These are phyloP conservation scores for Chaetomiaceae sp. DNA, from an alignment of 2,329 filamentous ascomycete genomes.

Conservation along the genomic window DNA sequence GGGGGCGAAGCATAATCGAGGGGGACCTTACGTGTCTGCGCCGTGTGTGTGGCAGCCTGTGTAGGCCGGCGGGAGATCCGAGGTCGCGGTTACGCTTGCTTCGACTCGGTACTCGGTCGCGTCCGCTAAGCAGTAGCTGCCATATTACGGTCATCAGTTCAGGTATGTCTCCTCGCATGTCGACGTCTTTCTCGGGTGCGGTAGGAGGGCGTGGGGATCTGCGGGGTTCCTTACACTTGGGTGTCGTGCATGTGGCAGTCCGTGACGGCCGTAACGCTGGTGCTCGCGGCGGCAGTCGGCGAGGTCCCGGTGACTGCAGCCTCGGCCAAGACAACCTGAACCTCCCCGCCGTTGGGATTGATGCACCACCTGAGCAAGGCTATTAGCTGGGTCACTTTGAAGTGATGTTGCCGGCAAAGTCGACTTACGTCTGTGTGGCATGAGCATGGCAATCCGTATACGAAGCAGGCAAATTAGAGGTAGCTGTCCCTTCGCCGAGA, in stretches of 20 bases:
- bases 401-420: neutral
- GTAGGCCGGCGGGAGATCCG: conserved; percentile 54
- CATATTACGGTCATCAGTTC: too few relatives aligned
- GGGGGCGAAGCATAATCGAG: neutral
- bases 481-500: conserved; percentile 25
- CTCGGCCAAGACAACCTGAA: conserved; percentile 32
- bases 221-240: conserved; percentile 38
- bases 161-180: too few relatives aligned
- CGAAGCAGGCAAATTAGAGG: conserved; percentile 22
- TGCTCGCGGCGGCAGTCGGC: too few relatives aligned
- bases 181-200: too few relatives aligned
- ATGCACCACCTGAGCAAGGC: conserved; percentile 38
- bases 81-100: conserved; percentile 49
- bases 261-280: conserved; percentile 43
- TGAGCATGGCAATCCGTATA: conserved; percentile 49
- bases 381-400: neutral
- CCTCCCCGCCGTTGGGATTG: conserved; percentile 37
- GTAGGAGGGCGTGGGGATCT: too few relatives aligned
- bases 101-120: conserved; percentile 41
- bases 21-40: conserved; percentile 47
- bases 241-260: conserved; percentile 44
- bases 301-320: neutral
- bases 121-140: conserved; percentile 44
- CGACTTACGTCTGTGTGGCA: conserved; percentile 44
- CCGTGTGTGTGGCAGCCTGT: conserved; percentile 63